These are phyloP conservation scores for Rutidosis leptorrhynchoides DNA, from an alignment of 129 eudicot genomes.

Conservation along the genomic window DNA sequence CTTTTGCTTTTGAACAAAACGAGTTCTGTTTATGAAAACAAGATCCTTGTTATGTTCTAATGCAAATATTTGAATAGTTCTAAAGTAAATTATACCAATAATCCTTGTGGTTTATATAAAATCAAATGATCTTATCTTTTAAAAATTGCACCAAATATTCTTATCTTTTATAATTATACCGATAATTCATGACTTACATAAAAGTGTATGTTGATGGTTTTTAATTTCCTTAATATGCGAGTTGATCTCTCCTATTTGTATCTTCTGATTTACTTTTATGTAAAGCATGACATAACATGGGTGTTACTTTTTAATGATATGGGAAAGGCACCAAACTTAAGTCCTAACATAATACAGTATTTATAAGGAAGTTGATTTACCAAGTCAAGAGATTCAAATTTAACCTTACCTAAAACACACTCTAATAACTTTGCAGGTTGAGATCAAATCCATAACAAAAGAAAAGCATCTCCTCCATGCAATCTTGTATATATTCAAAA, in stretches of 20 bases:
- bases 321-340: conserved; percentile 27
- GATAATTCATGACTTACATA: no score
- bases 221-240: no score
- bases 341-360: neutral
- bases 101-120: no score
- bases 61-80: no score
- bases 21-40: no score
- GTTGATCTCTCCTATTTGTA: no score
- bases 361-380: conserved; percentile 22
- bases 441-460: conserved; percentile 26
- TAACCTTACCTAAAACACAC: conserved; percentile 45
- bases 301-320: conserved; percentile 13
- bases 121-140: no score
- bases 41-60: neutral
- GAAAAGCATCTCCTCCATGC: conserved; percentile 64
- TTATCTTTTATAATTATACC: neutral
- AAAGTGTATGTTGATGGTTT: no score
- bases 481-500: conserved; percentile 32
- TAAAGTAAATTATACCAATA: no score
- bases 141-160: no score
- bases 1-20: no score
- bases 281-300: conserved; percentile 6
- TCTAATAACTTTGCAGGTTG: conserved; percentile 33
- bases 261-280: no score
- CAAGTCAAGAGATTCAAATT: conserved; percentile 23